phyloP scores from a whole-genome alignment of 176 grass and related monocot species.

The Oryza longistaminata region DNA sequence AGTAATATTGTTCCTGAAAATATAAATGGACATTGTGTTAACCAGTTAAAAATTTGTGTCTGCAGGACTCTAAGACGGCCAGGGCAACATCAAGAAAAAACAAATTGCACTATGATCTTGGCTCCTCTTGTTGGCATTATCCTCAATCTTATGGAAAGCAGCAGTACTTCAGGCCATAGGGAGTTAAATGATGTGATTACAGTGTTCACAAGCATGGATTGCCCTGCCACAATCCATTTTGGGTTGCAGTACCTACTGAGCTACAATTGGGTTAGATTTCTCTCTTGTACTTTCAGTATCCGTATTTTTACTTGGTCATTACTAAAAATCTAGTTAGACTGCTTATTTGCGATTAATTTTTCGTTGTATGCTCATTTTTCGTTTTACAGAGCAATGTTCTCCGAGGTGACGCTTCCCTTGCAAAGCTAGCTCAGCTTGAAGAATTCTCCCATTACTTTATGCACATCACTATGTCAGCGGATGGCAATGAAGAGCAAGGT shows the following conservation, averaged over 20 bases:
- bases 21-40: constrained; percentile 3
- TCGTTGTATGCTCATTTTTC: too few species aligned
- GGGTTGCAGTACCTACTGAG: constrained; percentile 77
- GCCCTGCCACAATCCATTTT: constrained; percentile 68
- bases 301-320: constrained; percentile 4
- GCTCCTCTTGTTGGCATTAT: constrained; percentile 91
- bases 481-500: constrained; percentile 22
- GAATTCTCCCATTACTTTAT: constrained; percentile 66
- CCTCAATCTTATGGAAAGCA: constrained; percentile 70
- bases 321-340: background rate
- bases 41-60: constrained; percentile 10
- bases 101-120: constrained; percentile 79
- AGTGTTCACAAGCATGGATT: constrained; percentile 85
- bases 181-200: constrained; percentile 69
- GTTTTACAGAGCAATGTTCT: constrained; percentile 62
- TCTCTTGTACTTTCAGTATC: constrained; percentile 19
- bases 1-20: background rate
- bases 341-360: background rate
- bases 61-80: constrained; percentile 67
- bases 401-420: constrained; percentile 55
- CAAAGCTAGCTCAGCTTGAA: constrained; percentile 66
- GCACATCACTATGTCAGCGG: constrained; percentile 32
- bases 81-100: constrained; percentile 71
- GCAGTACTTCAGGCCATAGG: constrained; percentile 41
- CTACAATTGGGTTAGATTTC: constrained; percentile 81